Evolutionary conservation across 805 yeast species (phyloP).

Genomic region (Lipomyces starkeyi): DNA sequence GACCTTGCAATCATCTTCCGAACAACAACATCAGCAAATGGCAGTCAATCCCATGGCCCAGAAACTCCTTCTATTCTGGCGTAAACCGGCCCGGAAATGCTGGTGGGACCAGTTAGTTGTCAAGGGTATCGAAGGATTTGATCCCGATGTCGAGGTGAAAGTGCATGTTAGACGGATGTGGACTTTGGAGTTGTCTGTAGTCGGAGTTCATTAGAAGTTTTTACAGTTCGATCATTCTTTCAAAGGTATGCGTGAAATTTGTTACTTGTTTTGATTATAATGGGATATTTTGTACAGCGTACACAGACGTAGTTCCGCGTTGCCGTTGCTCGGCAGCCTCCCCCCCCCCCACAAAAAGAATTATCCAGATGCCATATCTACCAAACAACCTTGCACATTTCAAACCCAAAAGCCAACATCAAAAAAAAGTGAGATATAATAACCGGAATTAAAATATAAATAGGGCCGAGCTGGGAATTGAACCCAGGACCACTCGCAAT

Average conservation of each 20-base stretch:
- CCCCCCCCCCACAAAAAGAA: no score
- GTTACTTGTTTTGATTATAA: background rate
- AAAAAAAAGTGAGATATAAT: background rate
- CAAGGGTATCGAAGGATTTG: slow-evolving; percentile 45
- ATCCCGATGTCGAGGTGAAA: slow-evolving; percentile 54
- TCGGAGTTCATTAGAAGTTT: slow-evolving; percentile 67
- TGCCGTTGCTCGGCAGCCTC: no score
- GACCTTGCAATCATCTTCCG: background rate
- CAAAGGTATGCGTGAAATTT: background rate
- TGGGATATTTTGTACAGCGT: background rate
- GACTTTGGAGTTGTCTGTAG: slow-evolving; percentile 91
- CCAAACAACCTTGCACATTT: no score
- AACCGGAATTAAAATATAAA: slow-evolving; percentile 21
- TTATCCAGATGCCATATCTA: no score
- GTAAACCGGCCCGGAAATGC: slow-evolving; percentile 97
- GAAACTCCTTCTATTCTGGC: slow-evolving; percentile 88
- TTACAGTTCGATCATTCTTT: background rate
- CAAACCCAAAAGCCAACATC: no score
- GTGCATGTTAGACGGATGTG: slow-evolving; percentile 93
- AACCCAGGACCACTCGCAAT: slow-evolving; percentile 46
- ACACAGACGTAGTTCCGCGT: background rate
- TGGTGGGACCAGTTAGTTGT: slow-evolving; percentile 79
- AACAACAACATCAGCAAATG: background rate
- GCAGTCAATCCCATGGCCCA: slow-evolving; percentile 46
- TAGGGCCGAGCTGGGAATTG: slow-evolving; percentile 47